A percentile compares a stretch with the other conserved stretches of the same genome.
Evolutionary conservation across 2,329 filamentous ascomycete genomes (phyloP).

Genomic region (Chaetomiaceae sp.): DNA sequence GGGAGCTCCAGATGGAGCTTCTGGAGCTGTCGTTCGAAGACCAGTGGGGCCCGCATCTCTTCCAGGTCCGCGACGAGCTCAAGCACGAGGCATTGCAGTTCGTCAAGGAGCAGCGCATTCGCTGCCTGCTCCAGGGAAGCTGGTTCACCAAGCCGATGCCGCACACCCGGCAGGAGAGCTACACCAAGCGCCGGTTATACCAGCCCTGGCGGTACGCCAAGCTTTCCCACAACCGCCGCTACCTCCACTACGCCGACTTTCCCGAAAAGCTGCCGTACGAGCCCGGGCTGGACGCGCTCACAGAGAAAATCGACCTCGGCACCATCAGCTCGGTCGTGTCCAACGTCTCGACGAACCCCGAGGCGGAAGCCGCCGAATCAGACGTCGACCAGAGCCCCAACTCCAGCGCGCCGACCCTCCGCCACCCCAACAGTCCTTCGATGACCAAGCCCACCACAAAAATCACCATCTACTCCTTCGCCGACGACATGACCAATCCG

Average conservation of each 20-base stretch:
- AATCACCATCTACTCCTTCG: conserved; percentile 83
- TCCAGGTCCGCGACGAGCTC: conserved; percentile 85
- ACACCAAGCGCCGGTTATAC: conserved; percentile 36
- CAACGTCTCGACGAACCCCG: conserved; percentile 66
- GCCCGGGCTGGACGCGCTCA: conserved; percentile 67
- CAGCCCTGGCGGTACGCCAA: conserved; percentile 75
- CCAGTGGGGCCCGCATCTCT: conserved; percentile 85
- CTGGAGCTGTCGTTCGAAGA: conserved; percentile 89
- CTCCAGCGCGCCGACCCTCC: conserved; percentile 31
- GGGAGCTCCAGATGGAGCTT: conserved; percentile 89
- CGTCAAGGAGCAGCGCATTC: conserved; percentile 91
- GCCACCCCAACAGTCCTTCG: conserved; percentile 10
- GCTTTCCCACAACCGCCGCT: conserved; percentile 85
- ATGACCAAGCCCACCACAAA: conserved; percentile 60
- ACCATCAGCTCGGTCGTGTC: conserved; percentile 90
- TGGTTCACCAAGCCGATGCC: conserved; percentile 66
- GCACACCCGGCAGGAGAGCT: conserved; percentile 38
- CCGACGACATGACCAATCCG: conserved; percentile 30
- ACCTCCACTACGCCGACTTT: conserved; percentile 87
- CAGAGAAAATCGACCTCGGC: conserved; percentile 79
- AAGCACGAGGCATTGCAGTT: conserved; percentile 91
- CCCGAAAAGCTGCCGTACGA: conserved; percentile 57
- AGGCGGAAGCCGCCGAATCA: background rate
- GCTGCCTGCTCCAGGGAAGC: conserved; percentile 79
- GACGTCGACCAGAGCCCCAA: conserved; percentile 36